Evolutionary conservation across 1,139 yeast species (phyloP), one percentile per base, ranked within the genome.

Genomic region (Lodderomyces parapsilosis): DNA sequence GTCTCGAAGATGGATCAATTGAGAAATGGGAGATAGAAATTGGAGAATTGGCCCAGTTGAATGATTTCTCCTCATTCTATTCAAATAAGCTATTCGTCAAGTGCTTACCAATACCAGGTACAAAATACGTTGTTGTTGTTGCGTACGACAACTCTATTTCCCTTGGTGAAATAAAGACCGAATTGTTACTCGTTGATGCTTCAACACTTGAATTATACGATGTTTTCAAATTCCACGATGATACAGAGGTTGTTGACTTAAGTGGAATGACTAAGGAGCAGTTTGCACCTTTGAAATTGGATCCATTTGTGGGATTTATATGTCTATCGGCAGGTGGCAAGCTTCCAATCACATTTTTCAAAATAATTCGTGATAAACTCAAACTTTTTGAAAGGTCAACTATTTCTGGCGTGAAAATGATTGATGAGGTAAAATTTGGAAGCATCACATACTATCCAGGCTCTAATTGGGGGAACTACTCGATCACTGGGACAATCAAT

Each of bases 151-250:
- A 27, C 4, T 17, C 34, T n/a, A 19, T 15, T 4, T 40, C 38
- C 1, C 11, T 23, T 8, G 24, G 10, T 2, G 27, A 31, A 10
- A 22, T 39, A 10, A 22, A 10, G 7, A 27, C 45, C 3, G 41
- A 42, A 14, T 32, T 49, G 8, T 20, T 35, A n/a, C 30, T 49
- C 10, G 15, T 49, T 17, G 39, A 43, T 14, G 28, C 41, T 14
- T 1, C 2, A 6, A 15, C 32, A 2, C 44, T 47, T 15, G 20
- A 28, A n/a, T 17, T 40, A 2, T 3, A 40, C 2, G 31, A 28
- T 15, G 30, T 19, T 3, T 42, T 35, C 23, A 32, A 39, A 17
- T 20, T 41, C 15, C 36, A 39, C 1, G 46, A 43, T 15, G 31
- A 28, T 3, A 13, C 37, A 2, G 42, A 38, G 13, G 36, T 43